Evolutionary conservation across 441 rosid genomes (phyloP).

Genomic region (Omphalea diandra): DNA sequence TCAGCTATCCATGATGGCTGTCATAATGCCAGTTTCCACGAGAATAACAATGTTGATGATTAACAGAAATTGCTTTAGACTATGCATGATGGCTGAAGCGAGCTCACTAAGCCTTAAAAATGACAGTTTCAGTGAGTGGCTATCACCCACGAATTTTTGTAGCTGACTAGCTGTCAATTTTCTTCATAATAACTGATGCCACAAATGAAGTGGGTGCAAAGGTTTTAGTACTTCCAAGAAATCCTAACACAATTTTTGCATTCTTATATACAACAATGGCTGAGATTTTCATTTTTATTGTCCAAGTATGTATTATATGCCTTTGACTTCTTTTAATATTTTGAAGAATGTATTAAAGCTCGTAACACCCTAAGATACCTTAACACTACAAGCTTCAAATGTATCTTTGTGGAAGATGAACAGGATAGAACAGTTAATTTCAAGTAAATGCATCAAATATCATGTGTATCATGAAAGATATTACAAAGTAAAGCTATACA

Average conservation of each 20-base stretch:
- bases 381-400: neutral
- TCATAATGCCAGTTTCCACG: neutral
- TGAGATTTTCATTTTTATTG: conserved; percentile 1
- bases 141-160: no score
- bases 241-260: neutral
- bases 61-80: neutral
- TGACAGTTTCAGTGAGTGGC: no score
- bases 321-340: neutral
- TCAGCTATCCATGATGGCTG: no score
- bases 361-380: neutral
- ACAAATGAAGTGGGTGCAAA: neutral
- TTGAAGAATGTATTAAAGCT: neutral
- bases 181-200: no score
- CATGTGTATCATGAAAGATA: neutral
- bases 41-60: neutral
- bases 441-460: neutral
- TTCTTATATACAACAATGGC: neutral
- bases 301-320: neutral
- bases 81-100: no score
- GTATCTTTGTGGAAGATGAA: neutral
- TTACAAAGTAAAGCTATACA: neutral
- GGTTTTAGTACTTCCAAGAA: neutral
- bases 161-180: no score
- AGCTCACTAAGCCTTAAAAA: no score
- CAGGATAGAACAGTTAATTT: neutral